Evolutionary conservation across 1,284 basidiomycete species (phyloP), one percentile per base, ranked within the genome.

Genomic region (Ceratobasidium sp.): DNA sequence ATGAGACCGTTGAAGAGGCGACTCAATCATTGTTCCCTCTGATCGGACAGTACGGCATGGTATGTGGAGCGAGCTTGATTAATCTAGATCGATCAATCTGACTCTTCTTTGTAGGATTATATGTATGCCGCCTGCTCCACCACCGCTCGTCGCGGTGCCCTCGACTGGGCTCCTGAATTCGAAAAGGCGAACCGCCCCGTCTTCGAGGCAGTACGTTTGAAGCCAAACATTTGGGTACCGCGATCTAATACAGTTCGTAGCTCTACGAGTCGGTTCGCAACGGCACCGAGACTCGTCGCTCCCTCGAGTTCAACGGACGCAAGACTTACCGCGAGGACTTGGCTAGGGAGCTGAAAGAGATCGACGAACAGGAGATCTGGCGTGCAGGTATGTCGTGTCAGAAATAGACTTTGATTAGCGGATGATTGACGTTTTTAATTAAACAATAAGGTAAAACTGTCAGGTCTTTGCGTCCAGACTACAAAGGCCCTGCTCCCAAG

Each of bases 121-220:
- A 98, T 98, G 96, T 98, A 90, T 86, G 91, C 91, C 77, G 95
- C 96, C 54, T 99, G 97, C 86, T 99, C 97, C 43, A 99, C 96
- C 74, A 99, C 97, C 64, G 97, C 97, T 69, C 95, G 96, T 76
- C 95, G 96, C 74, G 97, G 96, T 78, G 96, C 96, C 53, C 91
- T 97, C 69, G 97, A 99, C 86, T 99, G 97, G 97, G 96, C 96
- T n/a, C 96, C 96, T 75, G 84, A 94, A 79, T 98, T 98, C 80
- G 93, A 98, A 82, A 89, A 92, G 82, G 88, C 94, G 73, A 96
- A 96, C 85, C 78, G 89, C 69, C 96, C 96, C 73, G 85, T 99
- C 75, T 98, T 99, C 79, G 94, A 98, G 83, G 79, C 78, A 42
- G 62, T 65, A 31, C 22, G 62, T 43, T 20, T 17, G 12, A 25